These are phyloP conservation scores for Podaxis sp. DNA, from an alignment of 768 basidiomycete species.

Conservation along the genomic window DNA sequence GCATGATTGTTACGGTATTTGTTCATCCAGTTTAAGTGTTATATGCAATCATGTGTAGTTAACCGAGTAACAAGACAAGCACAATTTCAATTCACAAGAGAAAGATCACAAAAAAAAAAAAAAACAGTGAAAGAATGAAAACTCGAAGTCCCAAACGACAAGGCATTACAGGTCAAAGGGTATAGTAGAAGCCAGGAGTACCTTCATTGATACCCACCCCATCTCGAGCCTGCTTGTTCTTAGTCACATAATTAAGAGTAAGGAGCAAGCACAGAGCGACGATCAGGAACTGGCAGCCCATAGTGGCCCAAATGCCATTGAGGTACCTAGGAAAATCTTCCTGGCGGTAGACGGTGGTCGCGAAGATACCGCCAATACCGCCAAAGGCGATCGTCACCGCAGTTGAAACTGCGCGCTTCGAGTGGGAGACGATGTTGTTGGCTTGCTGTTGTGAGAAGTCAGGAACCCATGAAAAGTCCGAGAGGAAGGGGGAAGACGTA, in stretches of 20 bases:
- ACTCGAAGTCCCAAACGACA: neutral
- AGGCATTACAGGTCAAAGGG: constrained; percentile 22
- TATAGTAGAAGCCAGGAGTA: constrained; percentile 36
- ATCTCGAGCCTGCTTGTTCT: constrained; percentile 27
- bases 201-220: constrained; percentile 29
- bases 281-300: constrained; percentile 30
- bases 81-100: too few species aligned
- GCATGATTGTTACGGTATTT: too few species aligned
- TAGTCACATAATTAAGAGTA: constrained; percentile 22
- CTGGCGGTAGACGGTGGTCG: constrained; percentile 32
- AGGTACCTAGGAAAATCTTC: constrained; percentile 29
- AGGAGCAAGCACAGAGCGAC: constrained; percentile 23
- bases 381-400: constrained; percentile 31
- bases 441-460: constrained; percentile 20
- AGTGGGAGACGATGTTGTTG: constrained; percentile 32
- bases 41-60: too few species aligned
- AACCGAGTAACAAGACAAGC: too few species aligned
- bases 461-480: neutral
- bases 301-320: constrained; percentile 31
- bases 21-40: too few species aligned
- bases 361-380: constrained; percentile 35
- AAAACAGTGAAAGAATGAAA: neutral
- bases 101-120: neutral
- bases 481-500: constrained; percentile 15
- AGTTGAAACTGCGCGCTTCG: constrained; percentile 35